phyloP scores from a whole-genome alignment of 2,329 filamentous ascomycete genomes.

The Claviceps sp. region DNA sequence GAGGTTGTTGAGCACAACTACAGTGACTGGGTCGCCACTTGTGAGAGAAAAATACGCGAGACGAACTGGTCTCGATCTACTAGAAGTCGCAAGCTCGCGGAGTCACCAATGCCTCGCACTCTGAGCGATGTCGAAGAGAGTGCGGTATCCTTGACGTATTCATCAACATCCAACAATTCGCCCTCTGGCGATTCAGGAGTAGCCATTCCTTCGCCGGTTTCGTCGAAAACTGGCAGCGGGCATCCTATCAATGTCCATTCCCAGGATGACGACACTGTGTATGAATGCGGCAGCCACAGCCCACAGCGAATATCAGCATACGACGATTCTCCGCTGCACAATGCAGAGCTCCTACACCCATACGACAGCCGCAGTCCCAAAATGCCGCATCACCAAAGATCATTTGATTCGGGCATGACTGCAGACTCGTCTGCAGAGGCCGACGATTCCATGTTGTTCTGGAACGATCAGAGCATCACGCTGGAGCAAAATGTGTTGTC shows the following conservation, averaged over 20 bases:
- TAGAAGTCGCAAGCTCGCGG: not conserved
- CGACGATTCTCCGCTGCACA: not conserved
- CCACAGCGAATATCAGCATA: not conserved
- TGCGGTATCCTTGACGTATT: not conserved
- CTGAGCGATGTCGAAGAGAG: not conserved
- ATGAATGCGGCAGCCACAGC: not conserved
- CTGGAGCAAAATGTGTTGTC: slow-evolving; percentile 6
- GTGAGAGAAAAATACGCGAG: slow-evolving; percentile 60
- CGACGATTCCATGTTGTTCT: not conserved
- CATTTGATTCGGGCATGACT: slow-evolving; percentile 1
- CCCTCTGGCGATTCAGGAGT: too few relatives aligned
- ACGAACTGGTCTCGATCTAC: slow-evolving; percentile 34
- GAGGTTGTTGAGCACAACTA: slow-evolving; percentile 69
- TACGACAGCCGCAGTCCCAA: not conserved
- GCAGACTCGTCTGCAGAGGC: slow-evolving; percentile 1
- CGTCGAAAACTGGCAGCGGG: too few relatives aligned
- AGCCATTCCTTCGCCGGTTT: too few relatives aligned
- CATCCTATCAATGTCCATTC: too few relatives aligned
- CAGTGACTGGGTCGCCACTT: slow-evolving; percentile 66
- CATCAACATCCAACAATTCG: too few relatives aligned
- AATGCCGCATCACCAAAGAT: not conserved
- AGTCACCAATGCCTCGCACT: not conserved
- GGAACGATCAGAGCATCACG: not conserved
- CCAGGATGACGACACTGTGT: not conserved
- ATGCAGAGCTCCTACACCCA: not conserved